A percentile compares a stretch with the other conserved stretches of the same genome.
phyloP scores from a whole-genome alignment of 2,329 filamentous ascomycete genomes.

The Aspergillus fumigatiaffinis region DNA sequence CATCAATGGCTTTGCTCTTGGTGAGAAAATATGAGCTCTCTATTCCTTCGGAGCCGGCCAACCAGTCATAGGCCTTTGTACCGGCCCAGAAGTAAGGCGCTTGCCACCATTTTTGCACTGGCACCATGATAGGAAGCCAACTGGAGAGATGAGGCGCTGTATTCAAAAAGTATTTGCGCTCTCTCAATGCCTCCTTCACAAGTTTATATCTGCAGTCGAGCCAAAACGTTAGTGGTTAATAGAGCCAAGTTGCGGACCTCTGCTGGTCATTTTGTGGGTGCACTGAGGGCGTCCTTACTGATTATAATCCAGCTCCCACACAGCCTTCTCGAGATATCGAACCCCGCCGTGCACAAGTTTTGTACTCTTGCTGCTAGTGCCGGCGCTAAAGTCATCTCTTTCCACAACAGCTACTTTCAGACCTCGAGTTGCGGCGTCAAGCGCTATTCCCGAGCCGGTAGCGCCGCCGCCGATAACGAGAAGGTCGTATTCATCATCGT shows the following conservation, averaged over 20 bases:
- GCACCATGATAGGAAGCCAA: conserved; percentile 81
- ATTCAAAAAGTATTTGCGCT: conserved; percentile 78
- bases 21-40: conserved; percentile 87
- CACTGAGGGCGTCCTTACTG: conserved; percentile 50
- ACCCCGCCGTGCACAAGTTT: conserved; percentile 84
- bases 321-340: conserved; percentile 79
- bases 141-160: conserved; percentile 76
- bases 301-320: conserved; percentile 79
- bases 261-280: background rate
- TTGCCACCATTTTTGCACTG: conserved; percentile 79
- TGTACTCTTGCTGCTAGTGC: conserved; percentile 82
- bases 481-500: conserved; percentile 61
- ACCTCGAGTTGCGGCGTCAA: conserved; percentile 75
- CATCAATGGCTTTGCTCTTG: conserved; percentile 78
- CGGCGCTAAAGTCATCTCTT: conserved; percentile 76
- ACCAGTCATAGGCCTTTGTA: conserved; percentile 77
- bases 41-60: conserved; percentile 81
- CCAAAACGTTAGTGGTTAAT: conserved; percentile 2
- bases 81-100: conserved; percentile 69
- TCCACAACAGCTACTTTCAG: conserved; percentile 78
- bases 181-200: conserved; percentile 75
- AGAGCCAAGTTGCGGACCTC: background rate
- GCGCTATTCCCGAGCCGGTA: conserved; percentile 73
- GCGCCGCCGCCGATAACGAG: conserved; percentile 76
- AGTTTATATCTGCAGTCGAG: conserved; percentile 52